Base-by-base conservation (phyloP, 768 basidiomycete genomes). In the Russula brevipes region DNA sequence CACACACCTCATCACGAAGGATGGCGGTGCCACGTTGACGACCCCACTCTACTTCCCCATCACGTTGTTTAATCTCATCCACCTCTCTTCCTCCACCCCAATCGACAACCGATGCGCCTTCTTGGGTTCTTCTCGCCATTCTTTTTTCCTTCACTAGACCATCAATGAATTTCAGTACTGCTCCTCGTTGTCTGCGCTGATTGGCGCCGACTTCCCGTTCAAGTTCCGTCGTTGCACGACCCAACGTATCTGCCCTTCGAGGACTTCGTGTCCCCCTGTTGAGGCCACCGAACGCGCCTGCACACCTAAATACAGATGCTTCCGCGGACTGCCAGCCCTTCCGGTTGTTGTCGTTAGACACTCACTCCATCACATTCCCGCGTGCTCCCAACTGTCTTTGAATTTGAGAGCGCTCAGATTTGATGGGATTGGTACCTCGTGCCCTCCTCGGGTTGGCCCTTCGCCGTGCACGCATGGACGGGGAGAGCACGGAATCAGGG, bases 51-150 rank as follows among this genome's bases (percentile, higher is more conserved):
- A 52, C 58, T 33, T 44, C 31, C 31, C 31, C 58, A 42, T 51
- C 49, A 38, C 38, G 38, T 4, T 30, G 19, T 33, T 47, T 42
- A 39, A 31, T 33, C 35, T 17, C 24, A 24, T 35, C n/a, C 57
- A 35, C 54, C 45, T 6, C 57, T 45, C 46, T 57, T 57, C 47
- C 61, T 57, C 60, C 60, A 36, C 54, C n/a, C 17, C 35, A 24
- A 52, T 52, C 31, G 36, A 7, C 51, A 17, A 33, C 2, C 17
- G 51, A 36, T 36, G 17, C 31, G 35, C 4, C 54, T 49, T 39
- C 46, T 31, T 11, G 53, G 5, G 9, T 9, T 39, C 39, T 50
- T 55, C 38, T 5, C 19, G 16, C 11, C 30, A n/a, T 31, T 35
- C 4, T 41, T 38, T 24, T 24, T 24, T 24, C 24, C 24, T 24